Evolutionary conservation across 192 early-diverging fungal species (phyloP), one percentile per base, ranked within the genome.

Genomic region (Gigaspora rosea): DNA sequence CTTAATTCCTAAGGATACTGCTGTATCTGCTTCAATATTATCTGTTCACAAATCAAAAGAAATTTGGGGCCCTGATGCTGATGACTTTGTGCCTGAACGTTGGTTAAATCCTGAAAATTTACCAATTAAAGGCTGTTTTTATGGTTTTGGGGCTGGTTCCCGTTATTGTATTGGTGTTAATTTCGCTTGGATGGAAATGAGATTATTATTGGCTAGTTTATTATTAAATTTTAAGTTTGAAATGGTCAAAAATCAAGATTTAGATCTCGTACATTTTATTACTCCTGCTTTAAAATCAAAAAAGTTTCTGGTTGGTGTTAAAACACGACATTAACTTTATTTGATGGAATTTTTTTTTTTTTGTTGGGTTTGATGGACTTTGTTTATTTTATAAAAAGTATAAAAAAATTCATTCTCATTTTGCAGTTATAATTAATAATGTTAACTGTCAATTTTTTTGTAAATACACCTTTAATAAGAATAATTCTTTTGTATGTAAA

Each of bases 41-140:
- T 62, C 71, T 32, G 20, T 82, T 33, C 80, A 59, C 1, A 61
- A 78, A 15, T 79, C 80, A 22, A 78, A 68, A 48, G 65, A 77
- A 11, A 73, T 81, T 59, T 89, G 88, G 85, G 85, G 85, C 8
- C 71, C 73, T 22, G 84, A 89, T 80, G 84, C 85, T 5, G 83
- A 91, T 8, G 62, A 83, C 58, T 90, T 89, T 67, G 77, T 81
- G 0, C 89, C 89, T 0, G 89, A 90, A 70, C 81, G 89, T 18
- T 90, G 86, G 85, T 54, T 84, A 13, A 63, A 75, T 73, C 74
- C 10, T 77, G 71, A 74, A 11, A 65, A 72, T 3, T 57, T 77
- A 22, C 58, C 56, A 54, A 77, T 81, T 79, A 81, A 82, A 51
- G 70, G 78, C 16, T 78, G 84, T 70, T 80, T 84, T 72, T 82